Evolutionary conservation across 768 basidiomycete species (phyloP).

Genomic region (Hypholoma fasciculare): DNA sequence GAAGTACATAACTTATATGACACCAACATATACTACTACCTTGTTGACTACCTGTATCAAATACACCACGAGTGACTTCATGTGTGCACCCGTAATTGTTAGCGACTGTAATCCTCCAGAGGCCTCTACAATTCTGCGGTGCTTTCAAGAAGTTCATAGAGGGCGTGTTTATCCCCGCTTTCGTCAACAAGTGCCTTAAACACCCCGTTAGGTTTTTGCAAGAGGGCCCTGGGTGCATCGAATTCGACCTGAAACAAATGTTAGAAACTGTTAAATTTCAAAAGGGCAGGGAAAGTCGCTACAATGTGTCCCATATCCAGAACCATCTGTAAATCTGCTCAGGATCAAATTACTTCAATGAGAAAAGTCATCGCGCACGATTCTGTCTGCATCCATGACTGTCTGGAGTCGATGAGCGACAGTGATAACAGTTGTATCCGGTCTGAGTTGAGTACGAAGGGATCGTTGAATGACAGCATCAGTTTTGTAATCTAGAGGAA

Average conservation of each 20-base stretch:
- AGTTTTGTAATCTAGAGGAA: conserved; percentile 49
- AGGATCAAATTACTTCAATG: not conserved
- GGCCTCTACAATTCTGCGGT: not conserved
- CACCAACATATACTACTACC: too few relatives aligned
- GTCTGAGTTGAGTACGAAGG: conserved; percentile 61
- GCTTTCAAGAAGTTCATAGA: conserved; percentile 9
- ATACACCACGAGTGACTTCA: not conserved
- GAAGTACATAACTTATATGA: too few relatives aligned
- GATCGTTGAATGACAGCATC: conserved; percentile 71
- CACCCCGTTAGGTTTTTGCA: conserved; percentile 13
- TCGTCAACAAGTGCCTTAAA: conserved; percentile 18
- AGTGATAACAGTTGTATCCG: conserved; percentile 60
- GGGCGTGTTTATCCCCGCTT: conserved; percentile 16
- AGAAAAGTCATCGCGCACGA: conserved; percentile 33
- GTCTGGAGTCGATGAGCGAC: conserved; percentile 75
- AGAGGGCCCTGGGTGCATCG: conserved; percentile 13
- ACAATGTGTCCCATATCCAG: conserved; percentile 54
- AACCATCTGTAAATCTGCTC: conserved; percentile 36
- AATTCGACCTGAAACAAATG: conserved; percentile 23
- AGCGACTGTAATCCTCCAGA: not conserved
- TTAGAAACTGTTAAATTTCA: conserved; percentile 18
- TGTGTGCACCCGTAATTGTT: too few relatives aligned
- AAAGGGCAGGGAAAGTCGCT: conserved; percentile 8
- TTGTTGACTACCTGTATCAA: not conserved
- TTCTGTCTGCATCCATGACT: conserved; percentile 64